Base-by-base conservation (phyloP, 2,329 filamentous ascomycete genomes). In the Colletotrichum sp. region DNA sequence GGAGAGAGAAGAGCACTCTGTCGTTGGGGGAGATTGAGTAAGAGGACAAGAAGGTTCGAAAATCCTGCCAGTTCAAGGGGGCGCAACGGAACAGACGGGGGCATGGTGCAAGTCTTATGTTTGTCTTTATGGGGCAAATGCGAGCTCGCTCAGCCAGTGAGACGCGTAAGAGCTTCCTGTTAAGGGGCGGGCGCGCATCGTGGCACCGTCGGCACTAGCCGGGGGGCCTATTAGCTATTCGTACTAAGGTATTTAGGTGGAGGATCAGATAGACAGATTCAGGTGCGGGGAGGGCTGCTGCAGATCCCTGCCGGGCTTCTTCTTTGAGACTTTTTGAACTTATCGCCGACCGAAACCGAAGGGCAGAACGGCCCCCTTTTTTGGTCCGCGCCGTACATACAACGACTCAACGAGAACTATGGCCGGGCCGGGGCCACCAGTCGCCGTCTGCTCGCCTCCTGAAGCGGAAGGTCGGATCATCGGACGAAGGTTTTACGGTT, bases 101-200 rank as follows among this genome's bases (percentile, higher is more conserved):
- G 39, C 39, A 48, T 48, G 39, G 39, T 48, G 39, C 39, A 48
- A 48, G 39, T 48, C 39, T 57, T 57, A 57, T 26, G 24, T 24
- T 28, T 39, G 28, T 18, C 62, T 22, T 62, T 39, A 72, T 72
- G 71, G 71, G 71, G 71, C 71, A 32, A 68, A 28, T 72, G 36
- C 71, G 71, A 72, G 55, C 26, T n/a, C 55, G n/a, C 57, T 32
- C 34, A 18, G 63, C 70, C 71, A 72, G 64, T 72, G 28, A 62
- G 64, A 62, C 71, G 64, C 71, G 71, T 68, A 68, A 72, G 64
- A 48, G 39, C 39, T 44, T 18, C 26, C 44, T 32, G 18, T 55
- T 24, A 52, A 62, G 32, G 63, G 64, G 64, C 28, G 18, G 52
- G 24, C 36, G 39, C 39, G 39, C 39, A 48, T 48, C 39, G 39